Conservation (phyloP, 768 basidiomycete genomes). For the Sarcodon aspratus region DNA sequence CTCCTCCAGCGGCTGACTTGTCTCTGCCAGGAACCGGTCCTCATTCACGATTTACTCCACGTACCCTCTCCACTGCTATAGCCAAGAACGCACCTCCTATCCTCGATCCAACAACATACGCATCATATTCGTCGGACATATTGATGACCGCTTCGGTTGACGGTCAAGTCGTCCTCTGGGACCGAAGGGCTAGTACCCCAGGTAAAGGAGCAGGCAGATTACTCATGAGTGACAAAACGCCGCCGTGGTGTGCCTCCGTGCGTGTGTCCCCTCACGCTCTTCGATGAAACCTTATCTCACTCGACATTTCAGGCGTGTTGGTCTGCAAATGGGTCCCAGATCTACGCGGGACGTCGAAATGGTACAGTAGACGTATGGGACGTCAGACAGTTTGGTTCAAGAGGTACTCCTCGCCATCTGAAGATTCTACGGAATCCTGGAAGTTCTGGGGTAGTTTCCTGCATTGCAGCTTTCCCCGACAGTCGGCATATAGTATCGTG, state of each 20-base stretch:
- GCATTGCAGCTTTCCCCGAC: slow-evolving; percentile 86
- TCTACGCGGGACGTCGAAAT: slow-evolving; percentile 86
- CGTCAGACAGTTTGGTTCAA: slow-evolving; percentile 67
- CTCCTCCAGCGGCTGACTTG: not conserved
- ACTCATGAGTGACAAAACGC: slow-evolving; percentile 85
- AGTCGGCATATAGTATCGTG: slow-evolving; percentile 87
- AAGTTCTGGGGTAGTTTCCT: slow-evolving; percentile 87
- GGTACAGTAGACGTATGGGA: slow-evolving; percentile 93
- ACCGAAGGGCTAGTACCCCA: slow-evolving; percentile 56
- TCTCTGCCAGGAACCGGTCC: slow-evolving; percentile 1
- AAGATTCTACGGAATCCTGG: slow-evolving; percentile 79
- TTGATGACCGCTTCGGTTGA: slow-evolving; percentile 87
- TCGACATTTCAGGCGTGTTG: slow-evolving; percentile 68
- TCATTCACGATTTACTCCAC: not conserved
- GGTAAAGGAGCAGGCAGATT: slow-evolving; percentile 73
- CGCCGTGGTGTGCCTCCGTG: slow-evolving; percentile 95
- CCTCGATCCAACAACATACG: slow-evolving; percentile 47
- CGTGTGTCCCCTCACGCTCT: slow-evolving; percentile 15
- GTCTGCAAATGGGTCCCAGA: slow-evolving; percentile 79
- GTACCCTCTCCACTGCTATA: slow-evolving; percentile 9
- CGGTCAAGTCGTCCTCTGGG: slow-evolving; percentile 89
- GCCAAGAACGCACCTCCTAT: slow-evolving; percentile 73
- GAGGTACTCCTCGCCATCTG: slow-evolving; percentile 61
- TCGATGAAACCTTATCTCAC: not conserved
- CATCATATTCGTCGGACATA: slow-evolving; percentile 67